phyloP scores from a whole-genome alignment of 2,329 filamentous ascomycete genomes.

The Colletotrichum costaricense region DNA sequence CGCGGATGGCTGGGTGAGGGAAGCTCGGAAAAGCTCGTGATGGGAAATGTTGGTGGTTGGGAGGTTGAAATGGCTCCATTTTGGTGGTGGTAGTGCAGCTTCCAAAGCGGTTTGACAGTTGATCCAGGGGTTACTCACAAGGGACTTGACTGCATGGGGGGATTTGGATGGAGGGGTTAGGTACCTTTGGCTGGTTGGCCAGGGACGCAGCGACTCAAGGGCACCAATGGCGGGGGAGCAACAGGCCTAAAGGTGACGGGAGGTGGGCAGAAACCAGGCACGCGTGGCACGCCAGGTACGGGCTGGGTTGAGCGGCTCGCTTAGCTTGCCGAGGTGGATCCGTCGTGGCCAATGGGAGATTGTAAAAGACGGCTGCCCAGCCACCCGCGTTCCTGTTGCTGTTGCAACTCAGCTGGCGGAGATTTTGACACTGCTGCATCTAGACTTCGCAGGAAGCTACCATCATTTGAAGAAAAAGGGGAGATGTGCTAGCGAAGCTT shows the following conservation, averaged over 20 bases:
- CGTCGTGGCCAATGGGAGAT: background rate
- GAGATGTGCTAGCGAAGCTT: background rate
- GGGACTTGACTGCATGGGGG: no score
- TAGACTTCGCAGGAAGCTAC: background rate
- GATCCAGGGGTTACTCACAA: constrained; percentile 7
- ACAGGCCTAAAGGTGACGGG: background rate
- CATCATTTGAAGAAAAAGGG: background rate
- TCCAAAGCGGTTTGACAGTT: constrained; percentile 8
- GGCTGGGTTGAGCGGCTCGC: background rate
- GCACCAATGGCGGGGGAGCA: background rate
- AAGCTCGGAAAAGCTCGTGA: constrained; percentile 18
- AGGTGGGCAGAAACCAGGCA: background rate
- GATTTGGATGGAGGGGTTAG: background rate
- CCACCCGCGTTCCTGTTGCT: background rate
- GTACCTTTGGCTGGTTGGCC: constrained; percentile 6
- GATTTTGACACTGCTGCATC: background rate
- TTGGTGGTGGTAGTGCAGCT: background rate
- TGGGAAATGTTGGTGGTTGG: constrained; percentile 38
- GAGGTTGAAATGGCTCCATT: constrained; percentile 6
- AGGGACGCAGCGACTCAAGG: background rate
- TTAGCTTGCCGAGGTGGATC: background rate
- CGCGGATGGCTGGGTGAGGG: constrained; percentile 33
- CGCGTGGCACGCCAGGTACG: background rate
- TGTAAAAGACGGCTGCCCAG: background rate
- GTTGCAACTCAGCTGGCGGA: background rate